phyloP scores from a whole-genome alignment of 164 flowering plant species.

The Paratinospora sagittata region DNA sequence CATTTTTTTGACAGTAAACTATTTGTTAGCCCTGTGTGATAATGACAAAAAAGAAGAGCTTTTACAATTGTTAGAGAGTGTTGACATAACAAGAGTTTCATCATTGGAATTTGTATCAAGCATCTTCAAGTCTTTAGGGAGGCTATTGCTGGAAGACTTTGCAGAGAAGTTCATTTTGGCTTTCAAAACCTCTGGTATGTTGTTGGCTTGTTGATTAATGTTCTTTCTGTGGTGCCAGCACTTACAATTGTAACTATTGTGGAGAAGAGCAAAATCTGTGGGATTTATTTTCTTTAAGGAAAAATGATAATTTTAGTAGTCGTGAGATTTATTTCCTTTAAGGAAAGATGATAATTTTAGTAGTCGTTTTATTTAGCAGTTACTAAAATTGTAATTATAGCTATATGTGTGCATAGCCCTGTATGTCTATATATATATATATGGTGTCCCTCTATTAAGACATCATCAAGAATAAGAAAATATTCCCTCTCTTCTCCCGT shows the following conservation, averaged over 20 bases:
- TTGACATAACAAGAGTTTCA: constrained; percentile 57
- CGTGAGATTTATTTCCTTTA: too few species aligned
- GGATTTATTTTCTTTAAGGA: too few species aligned
- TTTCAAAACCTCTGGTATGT: constrained; percentile 46
- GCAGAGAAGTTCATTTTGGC: constrained; percentile 49
- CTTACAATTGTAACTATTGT: not conserved
- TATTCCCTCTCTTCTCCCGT: too few species aligned
- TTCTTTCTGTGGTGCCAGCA: not conserved
- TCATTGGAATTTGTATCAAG: constrained; percentile 28
- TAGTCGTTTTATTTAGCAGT: too few species aligned
- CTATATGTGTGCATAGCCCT: too few species aligned
- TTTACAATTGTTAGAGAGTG: constrained; percentile 43
- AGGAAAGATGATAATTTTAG: too few species aligned
- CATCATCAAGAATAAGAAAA: too few species aligned
- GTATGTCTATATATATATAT: too few species aligned
- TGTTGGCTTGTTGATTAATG: constrained; percentile 11
- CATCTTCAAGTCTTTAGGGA: constrained; percentile 66
- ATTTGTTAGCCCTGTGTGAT: constrained; percentile 75
- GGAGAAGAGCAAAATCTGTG: too few species aligned
- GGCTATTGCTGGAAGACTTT: constrained; percentile 36
- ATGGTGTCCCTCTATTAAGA: too few species aligned
- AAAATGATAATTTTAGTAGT: too few species aligned
- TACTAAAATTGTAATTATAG: too few species aligned
- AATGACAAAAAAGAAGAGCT: constrained; percentile 47
- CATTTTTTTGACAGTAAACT: constrained; percentile 51